phyloP scores from a whole-genome alignment of 2,329 filamentous ascomycete species.

The Pseudogymnoascus sp. region DNA sequence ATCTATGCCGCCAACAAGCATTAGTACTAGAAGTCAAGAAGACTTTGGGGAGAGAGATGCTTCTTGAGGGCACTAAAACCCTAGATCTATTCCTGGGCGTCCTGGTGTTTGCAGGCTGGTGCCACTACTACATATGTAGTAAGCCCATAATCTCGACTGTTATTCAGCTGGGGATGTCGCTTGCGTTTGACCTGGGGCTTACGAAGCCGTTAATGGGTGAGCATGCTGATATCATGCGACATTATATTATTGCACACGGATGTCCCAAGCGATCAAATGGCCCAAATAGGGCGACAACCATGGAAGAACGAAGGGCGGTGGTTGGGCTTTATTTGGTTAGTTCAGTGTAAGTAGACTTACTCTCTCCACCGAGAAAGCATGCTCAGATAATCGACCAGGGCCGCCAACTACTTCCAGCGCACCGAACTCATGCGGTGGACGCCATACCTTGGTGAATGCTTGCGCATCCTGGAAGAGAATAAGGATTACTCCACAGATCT shows the following conservation, averaged over 20 bases:
- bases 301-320: constrained; percentile 12
- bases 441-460: constrained; percentile 12
- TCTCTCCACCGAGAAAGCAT: background rate
- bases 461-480: background rate
- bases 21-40: background rate
- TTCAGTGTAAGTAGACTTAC: constrained; percentile 8
- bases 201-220: background rate
- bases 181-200: background rate
- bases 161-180: background rate
- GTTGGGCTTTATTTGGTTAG: constrained; percentile 9
- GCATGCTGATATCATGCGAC: background rate
- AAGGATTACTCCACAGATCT: constrained; percentile 11
- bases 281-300: background rate
- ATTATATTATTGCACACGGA: background rate
- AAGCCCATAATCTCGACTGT: constrained; percentile 1
- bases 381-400: background rate
- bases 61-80: background rate
- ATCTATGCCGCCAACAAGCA: background rate
- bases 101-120: background rate
- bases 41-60: background rate
- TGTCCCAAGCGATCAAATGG: background rate
- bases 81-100: background rate
- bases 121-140: background rate
- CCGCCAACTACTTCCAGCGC: constrained; percentile 10
- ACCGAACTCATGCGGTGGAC: constrained; percentile 13